Evolutionary conservation across 805 yeast genomes (phyloP).

Genomic region (Kurtzmaniella fragi): DNA sequence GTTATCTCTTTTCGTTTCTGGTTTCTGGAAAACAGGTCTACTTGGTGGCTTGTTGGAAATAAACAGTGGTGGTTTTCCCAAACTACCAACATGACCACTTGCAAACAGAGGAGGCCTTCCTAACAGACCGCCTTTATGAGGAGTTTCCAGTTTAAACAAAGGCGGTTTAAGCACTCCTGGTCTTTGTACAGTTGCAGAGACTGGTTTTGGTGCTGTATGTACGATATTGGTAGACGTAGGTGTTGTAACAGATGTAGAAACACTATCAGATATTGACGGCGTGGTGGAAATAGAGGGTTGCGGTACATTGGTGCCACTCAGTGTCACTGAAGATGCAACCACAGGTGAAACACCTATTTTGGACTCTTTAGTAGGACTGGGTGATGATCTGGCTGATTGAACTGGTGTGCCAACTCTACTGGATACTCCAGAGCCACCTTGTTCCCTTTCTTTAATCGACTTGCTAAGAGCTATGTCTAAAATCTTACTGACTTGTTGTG

Average conservation of each 20-base stretch:
- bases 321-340: conserved; percentile 1
- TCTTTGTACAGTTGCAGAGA: conserved; percentile 1
- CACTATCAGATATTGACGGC: background rate
- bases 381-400: conserved; percentile 5
- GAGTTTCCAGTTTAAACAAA: conserved; percentile 19
- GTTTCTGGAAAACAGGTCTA: conserved; percentile 5
- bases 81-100: conserved; percentile 13
- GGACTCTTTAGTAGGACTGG: conserved; percentile 1
- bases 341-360: background rate
- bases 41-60: conserved; percentile 27
- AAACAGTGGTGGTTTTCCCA: conserved; percentile 34
- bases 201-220: background rate
- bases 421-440: conserved; percentile 20
- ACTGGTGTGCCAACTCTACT: conserved; percentile 19
- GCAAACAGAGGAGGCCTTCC: conserved; percentile 22
- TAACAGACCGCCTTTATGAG: conserved; percentile 14
- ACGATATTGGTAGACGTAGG: conserved; percentile 1
- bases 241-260: background rate
- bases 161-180: conserved; percentile 18
- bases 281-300: background rate
- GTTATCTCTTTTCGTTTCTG: background rate
- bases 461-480: conserved; percentile 78
- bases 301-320: background rate
- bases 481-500: conserved; percentile 73
- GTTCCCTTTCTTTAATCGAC: conserved; percentile 48